These are phyloP conservation scores for Serendipita indica DNA, from an alignment of 768 basidiomycete genomes.

Conservation along the genomic window DNA sequence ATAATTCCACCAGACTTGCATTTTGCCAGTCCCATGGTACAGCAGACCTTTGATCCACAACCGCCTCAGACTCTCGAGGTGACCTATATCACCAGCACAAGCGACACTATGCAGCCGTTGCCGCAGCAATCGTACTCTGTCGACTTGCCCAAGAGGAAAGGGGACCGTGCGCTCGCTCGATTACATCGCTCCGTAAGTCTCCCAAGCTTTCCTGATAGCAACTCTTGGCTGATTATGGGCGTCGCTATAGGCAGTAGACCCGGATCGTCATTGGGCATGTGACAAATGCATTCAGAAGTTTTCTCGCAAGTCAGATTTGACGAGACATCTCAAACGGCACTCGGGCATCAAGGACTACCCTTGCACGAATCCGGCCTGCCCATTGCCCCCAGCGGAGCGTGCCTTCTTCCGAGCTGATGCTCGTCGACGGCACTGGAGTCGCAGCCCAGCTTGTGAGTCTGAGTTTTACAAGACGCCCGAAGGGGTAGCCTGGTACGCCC, in stretches of 20 bases:
- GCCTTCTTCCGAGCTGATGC: not conserved
- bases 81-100: not conserved
- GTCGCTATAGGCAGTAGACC: not conserved
- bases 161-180: slow-evolving; percentile 1
- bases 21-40: no score
- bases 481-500: not conserved
- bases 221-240: no score
- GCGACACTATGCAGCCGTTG: not conserved
- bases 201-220: no score
- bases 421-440: not conserved
- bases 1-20: not conserved
- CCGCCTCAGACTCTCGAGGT: no score
- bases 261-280: not conserved
- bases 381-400: not conserved
- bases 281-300: not conserved
- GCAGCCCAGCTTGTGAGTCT: not conserved
- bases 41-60: no score
- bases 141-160: not conserved
- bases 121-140: not conserved
- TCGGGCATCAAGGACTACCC: slow-evolving; percentile 8
- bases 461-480: not conserved
- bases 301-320: slow-evolving; percentile 1
- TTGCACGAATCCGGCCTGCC: not conserved
- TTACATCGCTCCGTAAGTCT: slow-evolving; percentile 2
- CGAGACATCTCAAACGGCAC: slow-evolving; percentile 2